Evolutionary conservation across 805 yeast species (phyloP), one percentile per base, ranked within the genome.

Genomic region (Barnettozyma sp.): DNA sequence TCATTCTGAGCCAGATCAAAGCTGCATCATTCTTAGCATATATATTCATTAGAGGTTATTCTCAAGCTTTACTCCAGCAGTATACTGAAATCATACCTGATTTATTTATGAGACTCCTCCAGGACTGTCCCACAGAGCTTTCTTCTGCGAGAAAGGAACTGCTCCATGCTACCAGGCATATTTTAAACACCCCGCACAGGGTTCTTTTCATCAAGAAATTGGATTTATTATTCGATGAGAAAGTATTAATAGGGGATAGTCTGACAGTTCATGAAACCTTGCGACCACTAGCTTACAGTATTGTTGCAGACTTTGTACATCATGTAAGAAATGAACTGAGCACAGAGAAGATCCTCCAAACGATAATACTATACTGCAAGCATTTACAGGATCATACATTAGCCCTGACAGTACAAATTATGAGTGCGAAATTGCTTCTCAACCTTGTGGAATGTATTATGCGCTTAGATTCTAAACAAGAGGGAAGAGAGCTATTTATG

Each of bases 1-100:
- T 92, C 50, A 78, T 90, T 12, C 63, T 85, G 19, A 87, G 95
- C 19, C 99, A 92, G 59, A 95, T 94, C 26, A 92, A 92, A 56
- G 95, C 97, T 2, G 90, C 95, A 27, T 86, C 96, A 1, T 90
- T 92, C 49, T 63, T 92, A 50, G 97, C 97, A 0, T 92, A 88
- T 56, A 86, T 88, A 1, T 81, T 82, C 45, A 78, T 94, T 27
- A 73, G 97, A 42, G 86, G 94, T 13, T 82, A 78, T 50, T 78
- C 94, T 3, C 72, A 76, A 23, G 77, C 76, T 26, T 67, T 81
- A 36, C 58, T 82, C 41, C 69, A 68, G 40, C 59, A 60, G 26
- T 73, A 76, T 45, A 73, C 77, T 24, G 64, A 63, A 5, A 69
- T 73, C 26, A 85, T 92, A 7, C 98, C 99, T 0, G 94, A 84